A percentile compares a stretch with the other conserved stretches of the same genome.
Conservation (phyloP, 2,329 filamentous ascomycete species). For the Stagonosporopsis vannaccii region DNA sequence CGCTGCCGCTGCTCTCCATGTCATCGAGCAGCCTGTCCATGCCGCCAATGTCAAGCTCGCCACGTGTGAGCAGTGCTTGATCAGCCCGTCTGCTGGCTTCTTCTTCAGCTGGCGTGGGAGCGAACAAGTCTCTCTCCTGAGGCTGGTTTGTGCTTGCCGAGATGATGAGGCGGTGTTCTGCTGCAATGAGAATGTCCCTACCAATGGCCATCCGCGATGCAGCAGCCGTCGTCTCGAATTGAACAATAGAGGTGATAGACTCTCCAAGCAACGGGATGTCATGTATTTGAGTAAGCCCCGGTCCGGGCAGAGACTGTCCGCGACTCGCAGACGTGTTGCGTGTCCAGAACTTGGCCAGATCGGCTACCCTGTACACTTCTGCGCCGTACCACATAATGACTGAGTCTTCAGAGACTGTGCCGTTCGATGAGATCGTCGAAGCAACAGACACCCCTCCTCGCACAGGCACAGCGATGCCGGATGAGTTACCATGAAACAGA, state of each 20-base stretch:
- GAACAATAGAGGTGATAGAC: slow-evolving; percentile 52
- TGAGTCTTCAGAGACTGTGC: slow-evolving; percentile 52
- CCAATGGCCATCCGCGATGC: slow-evolving; percentile 54
- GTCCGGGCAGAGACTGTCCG: slow-evolving; percentile 50
- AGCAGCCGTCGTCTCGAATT: slow-evolving; percentile 51
- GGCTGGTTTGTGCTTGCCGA: slow-evolving; percentile 45
- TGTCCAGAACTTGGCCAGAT: slow-evolving; percentile 55
- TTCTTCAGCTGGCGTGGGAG: slow-evolving; percentile 40
- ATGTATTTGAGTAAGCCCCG: slow-evolving; percentile 52
- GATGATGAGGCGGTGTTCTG: slow-evolving; percentile 56
- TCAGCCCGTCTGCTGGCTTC: slow-evolving; percentile 45
- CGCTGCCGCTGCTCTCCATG: slow-evolving; percentile 39
- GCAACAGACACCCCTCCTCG: slow-evolving; percentile 55
- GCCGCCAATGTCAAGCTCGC: slow-evolving; percentile 57
- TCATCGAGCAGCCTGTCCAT: slow-evolving; percentile 56
- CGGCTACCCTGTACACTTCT: slow-evolving; percentile 55
- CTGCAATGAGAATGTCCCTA: slow-evolving; percentile 53
- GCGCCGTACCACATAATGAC: slow-evolving; percentile 56
- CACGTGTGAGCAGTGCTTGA: slow-evolving; percentile 53
- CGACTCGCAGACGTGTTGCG: slow-evolving; percentile 47
- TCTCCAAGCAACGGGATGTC: slow-evolving; percentile 53
- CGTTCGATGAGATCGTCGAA: slow-evolving; percentile 37
- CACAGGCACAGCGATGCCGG: slow-evolving; percentile 38
- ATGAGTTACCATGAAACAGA: slow-evolving; percentile 53
- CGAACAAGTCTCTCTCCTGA: slow-evolving; percentile 37